phyloP scores from a whole-genome alignment of 257 asterid genomes.

The Haberlea rhodopensis region DNA sequence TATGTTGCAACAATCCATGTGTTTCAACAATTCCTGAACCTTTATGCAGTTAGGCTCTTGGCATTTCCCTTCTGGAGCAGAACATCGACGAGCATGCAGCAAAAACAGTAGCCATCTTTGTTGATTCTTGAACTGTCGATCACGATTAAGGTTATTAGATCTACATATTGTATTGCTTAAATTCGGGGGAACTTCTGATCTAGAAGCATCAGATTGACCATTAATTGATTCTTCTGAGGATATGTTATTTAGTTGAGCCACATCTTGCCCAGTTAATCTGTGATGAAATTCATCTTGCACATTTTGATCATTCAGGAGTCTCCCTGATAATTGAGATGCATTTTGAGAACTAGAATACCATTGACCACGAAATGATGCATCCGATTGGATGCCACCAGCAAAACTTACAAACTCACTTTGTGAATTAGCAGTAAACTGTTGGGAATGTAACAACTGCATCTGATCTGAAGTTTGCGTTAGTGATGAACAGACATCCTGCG shows the following conservation, averaged over 20 bases:
- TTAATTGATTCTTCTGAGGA: conserved; percentile 63
- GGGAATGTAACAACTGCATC: conserved; percentile 49
- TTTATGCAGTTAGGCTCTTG: conserved; percentile 57
- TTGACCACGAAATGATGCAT: conserved; percentile 48
- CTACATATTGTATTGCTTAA: conserved; percentile 35
- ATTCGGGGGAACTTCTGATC: conserved; percentile 48
- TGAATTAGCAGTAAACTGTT: conserved; percentile 46
- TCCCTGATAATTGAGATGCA: conserved; percentile 45
- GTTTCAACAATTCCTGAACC: conserved; percentile 69
- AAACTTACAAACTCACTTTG: conserved; percentile 49
- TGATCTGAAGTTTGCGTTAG: conserved; percentile 57
- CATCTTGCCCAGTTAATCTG: conserved; percentile 64
- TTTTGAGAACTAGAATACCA: conserved; percentile 66
- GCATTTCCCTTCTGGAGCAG: conserved; percentile 85
- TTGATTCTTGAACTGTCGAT: conserved; percentile 67
- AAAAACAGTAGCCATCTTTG: conserved; percentile 78
- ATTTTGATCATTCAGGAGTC: conserved; percentile 43
- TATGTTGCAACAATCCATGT: conserved; percentile 62
- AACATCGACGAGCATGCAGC: conserved; percentile 89
- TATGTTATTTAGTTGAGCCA: conserved; percentile 59
- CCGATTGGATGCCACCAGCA: conserved; percentile 45
- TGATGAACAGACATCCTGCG: conserved; percentile 47
- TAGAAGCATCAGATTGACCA: conserved; percentile 53
- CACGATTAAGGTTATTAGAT: conserved; percentile 54
- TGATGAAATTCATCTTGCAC: conserved; percentile 61